Evolutionary conservation across 176 grass and related monocot genomes (phyloP), one percentile per base, ranked within the genome.

Genomic region (Chrysopogon serrulatus): DNA sequence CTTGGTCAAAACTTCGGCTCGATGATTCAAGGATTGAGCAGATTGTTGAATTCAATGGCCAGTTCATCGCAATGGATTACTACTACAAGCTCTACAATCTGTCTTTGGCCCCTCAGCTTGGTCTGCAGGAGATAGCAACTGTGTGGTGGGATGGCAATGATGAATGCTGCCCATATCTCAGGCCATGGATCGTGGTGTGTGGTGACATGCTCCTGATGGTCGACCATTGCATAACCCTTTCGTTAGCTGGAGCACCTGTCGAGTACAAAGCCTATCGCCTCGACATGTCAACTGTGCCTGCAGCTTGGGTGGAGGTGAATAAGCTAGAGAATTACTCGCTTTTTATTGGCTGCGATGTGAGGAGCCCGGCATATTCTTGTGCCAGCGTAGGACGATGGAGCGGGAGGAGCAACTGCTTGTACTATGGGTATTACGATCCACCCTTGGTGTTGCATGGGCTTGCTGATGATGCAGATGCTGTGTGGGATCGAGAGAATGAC

Each of bases 321-420:
- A 88, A 65, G 41, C 43, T 92, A 56, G 82, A 86, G n/a, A 81
- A 90, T 31, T 79, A 85, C 73, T 43, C 92, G 10, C 28, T 90
- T 45, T 92, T 95, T 56, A 8, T 92, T 49, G 68, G 71, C 2
- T 34, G 19, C 0, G 37, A 68, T 26, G 26, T 45, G 26, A 74
- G 51, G 39, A 82, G 62, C 74, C 32, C 63, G 1, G 28, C 43
- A 5, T 80, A 77, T 80, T 80, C 82, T 47, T 94, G 89, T 42
- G 34, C 31, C 27, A 56, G 66, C 35, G 84, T 87, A 0, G 54
- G 74, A 23, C 27, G 61, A 39, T 92, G 93, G 90, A 70, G 85
- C 47, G 93, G 90, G 39, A 43, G 75, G 83, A 66, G 9, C 19
- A 92, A 90, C 57, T 86, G 80, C 37, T 73, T 95, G 44, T 90